These are phyloP conservation scores for Catharanthus roseus DNA, from an alignment of 257 asterid species.

Conservation along the genomic window DNA sequence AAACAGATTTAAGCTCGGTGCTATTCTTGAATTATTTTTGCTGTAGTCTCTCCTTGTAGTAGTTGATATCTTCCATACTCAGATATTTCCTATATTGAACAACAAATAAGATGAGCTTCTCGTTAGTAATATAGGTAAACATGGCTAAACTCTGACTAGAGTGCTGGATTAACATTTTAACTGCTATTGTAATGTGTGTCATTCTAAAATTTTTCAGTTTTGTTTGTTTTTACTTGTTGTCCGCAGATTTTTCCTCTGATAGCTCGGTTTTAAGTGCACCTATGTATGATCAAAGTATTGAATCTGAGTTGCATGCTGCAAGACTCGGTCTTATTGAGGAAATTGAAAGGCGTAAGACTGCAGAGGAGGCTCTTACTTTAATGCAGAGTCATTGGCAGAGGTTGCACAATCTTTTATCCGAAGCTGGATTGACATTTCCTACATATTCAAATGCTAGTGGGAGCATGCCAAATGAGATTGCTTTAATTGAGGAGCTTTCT, in stretches of 20 bases:
- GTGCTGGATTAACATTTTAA: not conserved
- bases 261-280: slow-evolving; percentile 41
- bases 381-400: slow-evolving; percentile 69
- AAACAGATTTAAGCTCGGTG: not conserved
- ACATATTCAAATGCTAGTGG: slow-evolving; percentile 38
- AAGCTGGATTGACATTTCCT: slow-evolving; percentile 66
- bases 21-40: not conserved
- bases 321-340: slow-evolving; percentile 57
- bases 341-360: slow-evolving; percentile 52
- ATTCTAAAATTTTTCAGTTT: not conserved
- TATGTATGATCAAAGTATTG: slow-evolving; percentile 25
- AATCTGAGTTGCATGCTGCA: slow-evolving; percentile 37
- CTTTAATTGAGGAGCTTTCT: slow-evolving; percentile 35
- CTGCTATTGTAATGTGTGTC: not conserved
- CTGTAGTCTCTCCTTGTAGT: not conserved
- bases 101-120: not conserved
- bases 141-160: not conserved
- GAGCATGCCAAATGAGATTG: slow-evolving; percentile 29
- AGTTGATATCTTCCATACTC: no score
- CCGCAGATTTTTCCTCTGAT: slow-evolving; percentile 62
- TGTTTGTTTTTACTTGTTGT: not conserved
- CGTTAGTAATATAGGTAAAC: not conserved
- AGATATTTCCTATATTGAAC: not conserved
- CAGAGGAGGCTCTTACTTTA: slow-evolving; percentile 50
- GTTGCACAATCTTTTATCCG: slow-evolving; percentile 43